A percentile compares a stretch with the other conserved stretches of the same genome.
Conservation (phyloP, 1,284 basidiomycete genomes). For the Naganishia sp. region DNA sequence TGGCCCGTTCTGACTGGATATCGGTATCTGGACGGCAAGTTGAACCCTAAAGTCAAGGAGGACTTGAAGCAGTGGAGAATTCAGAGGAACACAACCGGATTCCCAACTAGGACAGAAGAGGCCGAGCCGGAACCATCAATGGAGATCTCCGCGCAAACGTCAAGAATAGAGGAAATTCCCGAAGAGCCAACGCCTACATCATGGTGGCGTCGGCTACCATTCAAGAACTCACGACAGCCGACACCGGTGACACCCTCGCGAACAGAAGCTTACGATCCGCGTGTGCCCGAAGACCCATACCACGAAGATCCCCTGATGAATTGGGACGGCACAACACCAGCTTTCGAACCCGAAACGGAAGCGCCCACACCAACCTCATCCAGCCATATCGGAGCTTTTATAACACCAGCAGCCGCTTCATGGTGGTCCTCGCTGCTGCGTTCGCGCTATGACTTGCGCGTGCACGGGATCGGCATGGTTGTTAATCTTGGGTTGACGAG, state of each 20-base stretch:
- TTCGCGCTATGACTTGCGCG: slow-evolving; percentile 25
- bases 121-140: slow-evolving; percentile 6
- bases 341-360: not conserved
- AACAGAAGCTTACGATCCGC: slow-evolving; percentile 16
- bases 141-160: not conserved
- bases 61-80: slow-evolving; percentile 13
- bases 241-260: not conserved
- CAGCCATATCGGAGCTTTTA: not conserved
- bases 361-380: not conserved
- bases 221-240: not conserved
- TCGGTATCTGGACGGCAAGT: slow-evolving; percentile 13
- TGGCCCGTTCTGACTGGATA: slow-evolving; percentile 33
- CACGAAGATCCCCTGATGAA: slow-evolving; percentile 7
- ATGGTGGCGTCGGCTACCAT: slow-evolving; percentile 6
- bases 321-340: slow-evolving; percentile 3
- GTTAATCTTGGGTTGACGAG: slow-evolving; percentile 27
- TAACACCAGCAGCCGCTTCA: not conserved
- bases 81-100: not conserved
- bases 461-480: slow-evolving; percentile 31
- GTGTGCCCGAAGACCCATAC: slow-evolving; percentile 14
- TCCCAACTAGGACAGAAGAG: not conserved
- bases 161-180: not conserved
- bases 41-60: slow-evolving; percentile 3
- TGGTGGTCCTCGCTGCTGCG: slow-evolving; percentile 8
- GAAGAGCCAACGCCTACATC: not conserved